Evolutionary conservation across 108 stramenopile species (phyloP).

Genomic region (Skeletonema grethae): DNA sequence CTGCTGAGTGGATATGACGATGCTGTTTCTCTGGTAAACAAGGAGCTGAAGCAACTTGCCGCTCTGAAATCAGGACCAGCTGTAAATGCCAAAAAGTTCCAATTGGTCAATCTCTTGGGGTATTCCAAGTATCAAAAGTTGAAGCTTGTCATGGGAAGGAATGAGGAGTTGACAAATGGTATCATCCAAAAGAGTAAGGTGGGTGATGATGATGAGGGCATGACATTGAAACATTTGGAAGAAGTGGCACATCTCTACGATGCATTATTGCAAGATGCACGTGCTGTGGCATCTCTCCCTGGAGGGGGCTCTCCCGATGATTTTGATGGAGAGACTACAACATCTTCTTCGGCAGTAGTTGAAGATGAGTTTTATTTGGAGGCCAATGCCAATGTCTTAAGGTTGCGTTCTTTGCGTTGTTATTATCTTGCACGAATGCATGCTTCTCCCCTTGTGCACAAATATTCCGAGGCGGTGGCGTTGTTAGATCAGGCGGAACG

Average conservation of each 20-base stretch:
- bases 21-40: constrained; percentile 54
- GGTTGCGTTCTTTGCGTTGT: constrained; percentile 68
- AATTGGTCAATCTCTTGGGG: constrained; percentile 60
- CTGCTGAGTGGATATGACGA: constrained; percentile 76
- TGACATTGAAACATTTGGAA: constrained; percentile 42
- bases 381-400: constrained; percentile 77
- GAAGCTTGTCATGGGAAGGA: constrained; percentile 51
- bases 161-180: constrained; percentile 52
- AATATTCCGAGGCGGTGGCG: constrained; percentile 57
- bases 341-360: constrained; percentile 13
- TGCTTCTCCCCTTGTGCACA: constrained; percentile 36
- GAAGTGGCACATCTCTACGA: constrained; percentile 80
- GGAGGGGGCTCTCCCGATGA: constrained; percentile 40
- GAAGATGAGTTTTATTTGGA: constrained; percentile 81
- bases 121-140: constrained; percentile 74
- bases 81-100: constrained; percentile 68
- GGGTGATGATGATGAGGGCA: constrained; percentile 16
- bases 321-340: constrained; percentile 4
- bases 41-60: constrained; percentile 50
- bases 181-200: constrained; percentile 28
- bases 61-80: constrained; percentile 67
- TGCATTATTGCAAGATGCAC: constrained; percentile 77
- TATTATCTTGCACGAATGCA: constrained; percentile 62
- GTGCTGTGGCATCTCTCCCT: constrained; percentile 57
- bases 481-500: constrained; percentile 62